Conservation (phyloP, 2,329 filamentous ascomycete species). For the Lasiodiplodia gonubiensis region DNA sequence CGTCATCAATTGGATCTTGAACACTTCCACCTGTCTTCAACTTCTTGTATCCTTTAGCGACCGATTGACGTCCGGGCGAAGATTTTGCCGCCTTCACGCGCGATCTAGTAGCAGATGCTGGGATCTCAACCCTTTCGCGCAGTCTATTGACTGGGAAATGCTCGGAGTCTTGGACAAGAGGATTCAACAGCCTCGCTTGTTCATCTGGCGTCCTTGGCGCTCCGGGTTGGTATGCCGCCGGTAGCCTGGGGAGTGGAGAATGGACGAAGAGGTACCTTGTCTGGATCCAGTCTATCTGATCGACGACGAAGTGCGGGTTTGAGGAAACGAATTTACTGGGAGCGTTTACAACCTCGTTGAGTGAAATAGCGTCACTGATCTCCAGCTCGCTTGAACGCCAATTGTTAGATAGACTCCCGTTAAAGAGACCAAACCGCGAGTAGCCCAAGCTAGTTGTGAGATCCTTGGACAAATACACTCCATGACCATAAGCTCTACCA, state of each 20-base stretch:
- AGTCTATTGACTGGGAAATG: neutral
- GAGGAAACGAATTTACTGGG: constrained; percentile 64
- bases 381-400: constrained; percentile 74
- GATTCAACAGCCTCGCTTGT: neutral
- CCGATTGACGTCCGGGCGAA: neutral
- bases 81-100: neutral
- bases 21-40: neutral
- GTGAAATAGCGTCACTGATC: constrained; percentile 66
- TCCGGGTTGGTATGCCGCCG: neutral
- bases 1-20: neutral
- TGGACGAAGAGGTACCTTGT: constrained; percentile 80
- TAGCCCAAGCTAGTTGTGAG: constrained; percentile 65
- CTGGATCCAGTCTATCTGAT: constrained; percentile 84
- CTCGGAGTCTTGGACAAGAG: neutral
- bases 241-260: too few species aligned
- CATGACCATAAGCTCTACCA: constrained; percentile 76
- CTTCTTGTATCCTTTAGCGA: constrained; percentile 6
- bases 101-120: neutral
- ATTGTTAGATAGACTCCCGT: too few species aligned
- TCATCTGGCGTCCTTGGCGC: neutral
- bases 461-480: constrained; percentile 76
- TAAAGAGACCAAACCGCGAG: constrained; percentile 33
- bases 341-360: constrained; percentile 86
- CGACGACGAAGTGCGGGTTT: constrained; percentile 71
- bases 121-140: neutral